These are phyloP conservation scores for Urostyla sp. DNA, from an alignment of 73 alveolate genomes.

Conservation along the genomic window DNA sequence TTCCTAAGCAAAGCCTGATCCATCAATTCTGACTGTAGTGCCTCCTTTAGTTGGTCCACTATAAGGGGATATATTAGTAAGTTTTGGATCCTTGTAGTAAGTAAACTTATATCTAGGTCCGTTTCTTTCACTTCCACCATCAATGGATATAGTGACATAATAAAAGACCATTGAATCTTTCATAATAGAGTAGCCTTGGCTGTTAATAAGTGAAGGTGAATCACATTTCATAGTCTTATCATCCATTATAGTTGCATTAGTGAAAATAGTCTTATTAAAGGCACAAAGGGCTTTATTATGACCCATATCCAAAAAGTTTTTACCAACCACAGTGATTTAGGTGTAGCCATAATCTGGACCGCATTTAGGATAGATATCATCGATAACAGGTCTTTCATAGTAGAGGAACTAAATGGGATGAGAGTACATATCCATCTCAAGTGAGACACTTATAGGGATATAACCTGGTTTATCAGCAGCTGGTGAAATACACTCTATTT, in stretches of 20 bases:
- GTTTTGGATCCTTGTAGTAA: constrained; percentile 82
- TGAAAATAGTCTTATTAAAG: constrained; percentile 76
- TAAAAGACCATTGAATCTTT: constrained; percentile 52
- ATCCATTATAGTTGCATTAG: constrained; percentile 90
- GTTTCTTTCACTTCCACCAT: constrained; percentile 73
- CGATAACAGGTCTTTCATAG: constrained; percentile 82
- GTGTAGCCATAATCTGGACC: constrained; percentile 95
- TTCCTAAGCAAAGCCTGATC: constrained; percentile 83
- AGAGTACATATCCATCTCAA: constrained; percentile 87
- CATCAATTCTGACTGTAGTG: constrained; percentile 77
- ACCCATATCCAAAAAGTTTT: constrained; percentile 86
- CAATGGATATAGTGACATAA: constrained; percentile 73
- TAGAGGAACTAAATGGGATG: constrained; percentile 79
- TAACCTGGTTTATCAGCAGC: constrained; percentile 83
- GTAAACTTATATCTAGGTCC: constrained; percentile 82
- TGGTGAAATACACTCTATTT: constrained; percentile 85
- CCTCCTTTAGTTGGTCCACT: constrained; percentile 94
- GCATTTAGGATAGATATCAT: constrained; percentile 84
- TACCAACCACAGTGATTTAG: constrained; percentile 86
- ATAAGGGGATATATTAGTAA: constrained; percentile 77
- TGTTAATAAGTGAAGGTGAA: constrained; percentile 84
- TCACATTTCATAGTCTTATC: constrained; percentile 87
- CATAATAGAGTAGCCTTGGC: constrained; percentile 61
- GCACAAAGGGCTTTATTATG: constrained; percentile 80
- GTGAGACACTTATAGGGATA: constrained; percentile 85